Conservation (phyloP, 1,284 basidiomycete genomes). For the Wallemia hederae region DNA sequence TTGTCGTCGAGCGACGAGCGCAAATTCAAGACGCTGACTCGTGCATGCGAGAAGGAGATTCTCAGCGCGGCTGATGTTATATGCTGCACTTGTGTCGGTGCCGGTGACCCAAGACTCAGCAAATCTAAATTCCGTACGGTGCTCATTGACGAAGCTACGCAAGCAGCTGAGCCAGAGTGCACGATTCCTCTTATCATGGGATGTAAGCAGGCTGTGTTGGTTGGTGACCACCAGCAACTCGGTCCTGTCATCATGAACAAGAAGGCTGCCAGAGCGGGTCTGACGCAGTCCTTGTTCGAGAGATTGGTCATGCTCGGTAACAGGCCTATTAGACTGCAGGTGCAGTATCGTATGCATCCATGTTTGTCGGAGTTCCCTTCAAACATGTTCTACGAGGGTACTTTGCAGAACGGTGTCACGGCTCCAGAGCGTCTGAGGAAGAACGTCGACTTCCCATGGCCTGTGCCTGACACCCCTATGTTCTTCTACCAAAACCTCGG, state of each 20-base stretch:
- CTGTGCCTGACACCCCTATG: conserved; percentile 90
- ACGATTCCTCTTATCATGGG: conserved; percentile 97
- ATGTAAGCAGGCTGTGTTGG: conserved; percentile 93
- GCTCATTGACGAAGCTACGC: conserved; percentile 92
- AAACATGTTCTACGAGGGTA: conserved; percentile 99
- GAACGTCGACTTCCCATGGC: conserved; percentile 98
- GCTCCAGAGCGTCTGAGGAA: conserved; percentile 87
- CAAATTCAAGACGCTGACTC: conserved; percentile 83
- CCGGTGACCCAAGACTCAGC: conserved; percentile 75
- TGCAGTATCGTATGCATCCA: conserved; percentile 99
- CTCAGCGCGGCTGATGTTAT: conserved; percentile 85
- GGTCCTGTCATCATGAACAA: conserved; percentile 98
- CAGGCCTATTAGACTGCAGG: conserved; percentile 86
- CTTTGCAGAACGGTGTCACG: conserved; percentile 93
- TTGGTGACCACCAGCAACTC: conserved; percentile 66
- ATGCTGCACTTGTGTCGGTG: conserved; percentile 92
- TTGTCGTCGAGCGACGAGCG: conserved; percentile 84
- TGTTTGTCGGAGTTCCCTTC: conserved; percentile 96
- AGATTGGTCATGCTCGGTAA: conserved; percentile 83
- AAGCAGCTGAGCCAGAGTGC: conserved; percentile 96
- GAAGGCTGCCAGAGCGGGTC: conserved; percentile 86
- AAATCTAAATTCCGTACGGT: conserved; percentile 97
- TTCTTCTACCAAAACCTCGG: conserved; percentile 99
- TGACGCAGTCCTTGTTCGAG: conserved; percentile 93
- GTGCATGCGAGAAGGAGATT: conserved; percentile 92